A percentile compares a stretch with the other conserved stretches of the same genome.
Conservation (phyloP, 2,329 filamentous ascomycete genomes). For the Whalleya microplaca region DNA sequence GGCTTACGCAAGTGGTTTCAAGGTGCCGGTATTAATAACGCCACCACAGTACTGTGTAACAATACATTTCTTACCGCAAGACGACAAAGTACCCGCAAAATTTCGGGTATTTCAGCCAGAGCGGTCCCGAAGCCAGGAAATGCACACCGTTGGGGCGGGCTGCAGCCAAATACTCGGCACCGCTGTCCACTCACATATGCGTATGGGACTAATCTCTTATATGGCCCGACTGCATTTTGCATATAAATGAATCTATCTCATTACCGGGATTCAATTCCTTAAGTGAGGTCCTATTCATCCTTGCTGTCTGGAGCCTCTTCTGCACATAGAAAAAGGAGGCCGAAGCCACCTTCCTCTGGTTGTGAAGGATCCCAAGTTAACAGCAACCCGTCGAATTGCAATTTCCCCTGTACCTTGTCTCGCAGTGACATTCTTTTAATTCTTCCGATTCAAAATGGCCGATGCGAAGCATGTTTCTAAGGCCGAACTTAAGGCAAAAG, state of each 20-base stretch:
- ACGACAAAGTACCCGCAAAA: neutral
- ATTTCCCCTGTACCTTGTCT: neutral
- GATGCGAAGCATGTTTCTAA: neutral
- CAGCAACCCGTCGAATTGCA: neutral
- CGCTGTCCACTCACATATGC: neutral
- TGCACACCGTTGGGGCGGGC: neutral
- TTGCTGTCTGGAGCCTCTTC: neutral
- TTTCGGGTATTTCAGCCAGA: neutral
- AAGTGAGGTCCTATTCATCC: neutral
- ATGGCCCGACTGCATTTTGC: neutral
- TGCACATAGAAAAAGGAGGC: neutral
- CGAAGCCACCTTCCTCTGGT: neutral
- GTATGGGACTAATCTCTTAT: too few relatives aligned
- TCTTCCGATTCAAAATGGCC: neutral
- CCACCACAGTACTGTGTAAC: neutral
- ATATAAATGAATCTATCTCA: neutral
- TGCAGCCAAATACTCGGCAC: neutral
- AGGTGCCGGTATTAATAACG: neutral
- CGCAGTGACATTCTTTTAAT: neutral
- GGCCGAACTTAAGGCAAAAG: neutral
- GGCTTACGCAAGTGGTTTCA: neutral
- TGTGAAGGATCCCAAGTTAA: neutral
- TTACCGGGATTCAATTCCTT: neutral
- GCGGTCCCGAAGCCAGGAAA: neutral
- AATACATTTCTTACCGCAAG: neutral